Evolutionary conservation across 345 rosid species (phyloP), one percentile per base, ranked within the genome.

Genomic region (Citrus hindsii): DNA sequence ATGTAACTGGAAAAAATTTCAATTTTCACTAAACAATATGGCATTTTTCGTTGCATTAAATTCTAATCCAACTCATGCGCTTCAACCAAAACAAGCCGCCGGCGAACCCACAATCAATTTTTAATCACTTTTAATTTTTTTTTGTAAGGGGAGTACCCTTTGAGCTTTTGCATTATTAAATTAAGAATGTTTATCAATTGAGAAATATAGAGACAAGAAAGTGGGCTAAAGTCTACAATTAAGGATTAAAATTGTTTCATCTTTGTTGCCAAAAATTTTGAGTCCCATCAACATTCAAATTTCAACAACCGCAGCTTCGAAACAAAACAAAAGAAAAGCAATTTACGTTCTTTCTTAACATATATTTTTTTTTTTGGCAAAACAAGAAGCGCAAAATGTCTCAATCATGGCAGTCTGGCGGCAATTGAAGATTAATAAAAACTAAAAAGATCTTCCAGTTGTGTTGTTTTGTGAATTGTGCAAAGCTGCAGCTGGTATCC

Each of bases 371-470:
- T 0, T 32, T 32, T 21, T 67, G 24, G 56, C 3, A 30, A 69
- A 46, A 40, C 14, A 69, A 46, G 73, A 63, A 64, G 35, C 55
- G 3, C 37, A 7, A 18, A 48, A 24, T 6, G 76, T 78, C 76
- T 37, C 65, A 2, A 71, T 77, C 80, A 72, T 18, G 76, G 71
- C 76, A 62, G 76, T 46, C 21, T 33, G 71, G 64, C 51, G 18
- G 51, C 51, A 46, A 53, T 18, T 18, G 58, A 53, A 53, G 22
- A 53, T 18, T 53, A 18, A 51, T 3, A 12, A 21, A 56, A 18
- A 2, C n/a, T 18, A 5, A 18, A 19, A 56, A 56, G n/a, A 22
- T 56, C 22, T 21, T 22, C 22, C 24, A 7, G 25, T 22, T 22
- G 9, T 22, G n/a, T 21, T 6, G 24, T 58, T 58, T 22, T 58